Evolutionary conservation across 805 yeast species (phyloP).

Genomic region (Lipomyces japonicus): DNA sequence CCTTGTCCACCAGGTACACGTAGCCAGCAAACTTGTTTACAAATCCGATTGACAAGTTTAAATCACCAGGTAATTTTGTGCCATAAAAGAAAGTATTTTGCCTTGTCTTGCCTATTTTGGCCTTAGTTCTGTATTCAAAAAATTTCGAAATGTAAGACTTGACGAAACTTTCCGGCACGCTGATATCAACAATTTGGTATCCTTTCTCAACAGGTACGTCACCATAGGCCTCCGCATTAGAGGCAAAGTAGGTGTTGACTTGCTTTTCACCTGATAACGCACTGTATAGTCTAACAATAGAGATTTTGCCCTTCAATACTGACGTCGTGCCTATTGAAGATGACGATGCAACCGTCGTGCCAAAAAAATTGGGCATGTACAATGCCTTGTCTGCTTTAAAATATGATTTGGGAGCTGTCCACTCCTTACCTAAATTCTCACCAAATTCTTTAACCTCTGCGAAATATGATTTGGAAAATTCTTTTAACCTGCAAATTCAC

Average conservation of each 20-base stretch:
- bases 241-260: constrained; percentile 56
- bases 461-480: constrained; percentile 65
- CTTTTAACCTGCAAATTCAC: constrained; percentile 33
- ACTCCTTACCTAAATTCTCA: constrained; percentile 80
- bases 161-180: constrained; percentile 66
- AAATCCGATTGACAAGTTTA: constrained; percentile 44
- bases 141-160: constrained; percentile 62
- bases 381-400: constrained; percentile 68
- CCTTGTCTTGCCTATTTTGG: constrained; percentile 46
- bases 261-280: constrained; percentile 69
- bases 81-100: constrained; percentile 52
- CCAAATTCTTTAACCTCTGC: constrained; percentile 56
- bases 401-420: constrained; percentile 73
- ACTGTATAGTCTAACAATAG: constrained; percentile 63
- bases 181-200: constrained; percentile 71
- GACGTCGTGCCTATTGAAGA: constrained; percentile 38
- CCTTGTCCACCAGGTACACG: constrained; percentile 68
- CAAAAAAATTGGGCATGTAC: constrained; percentile 78
- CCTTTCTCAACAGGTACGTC: constrained; percentile 42
- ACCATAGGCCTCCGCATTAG: constrained; percentile 43
- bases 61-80: constrained; percentile 12
- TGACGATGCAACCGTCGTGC: constrained; percentile 45
- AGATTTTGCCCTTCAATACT: constrained; percentile 49
- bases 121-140: constrained; percentile 47
- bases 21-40: constrained; percentile 81